Evolutionary conservation across 1,284 basidiomycete species (phyloP).

Genomic region (Tremellales sp.): DNA sequence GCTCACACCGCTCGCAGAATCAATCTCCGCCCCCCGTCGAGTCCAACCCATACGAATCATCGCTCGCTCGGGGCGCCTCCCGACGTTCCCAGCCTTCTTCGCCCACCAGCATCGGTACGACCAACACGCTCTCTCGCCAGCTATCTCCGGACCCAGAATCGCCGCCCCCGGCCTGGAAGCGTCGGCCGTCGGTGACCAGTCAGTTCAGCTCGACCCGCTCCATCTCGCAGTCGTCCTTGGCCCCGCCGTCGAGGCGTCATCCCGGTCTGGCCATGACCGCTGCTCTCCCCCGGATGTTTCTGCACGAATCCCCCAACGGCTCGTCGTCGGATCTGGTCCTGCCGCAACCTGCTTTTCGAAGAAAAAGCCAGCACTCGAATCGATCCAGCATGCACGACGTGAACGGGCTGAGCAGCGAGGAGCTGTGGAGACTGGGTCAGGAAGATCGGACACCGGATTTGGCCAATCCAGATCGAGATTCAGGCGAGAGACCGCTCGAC

Average conservation of each 20-base stretch:
- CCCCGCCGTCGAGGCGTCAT: slow-evolving; percentile 15
- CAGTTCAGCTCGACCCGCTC: background rate
- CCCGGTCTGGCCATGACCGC: slow-evolving; percentile 17
- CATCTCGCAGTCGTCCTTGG: slow-evolving; percentile 1
- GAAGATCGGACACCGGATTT: slow-evolving; percentile 37
- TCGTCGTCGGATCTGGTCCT: slow-evolving; percentile 21
- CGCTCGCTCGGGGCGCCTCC: slow-evolving; percentile 15
- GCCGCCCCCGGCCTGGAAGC: slow-evolving; percentile 44
- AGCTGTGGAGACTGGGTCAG: slow-evolving; percentile 38
- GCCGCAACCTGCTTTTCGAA: slow-evolving; percentile 33
- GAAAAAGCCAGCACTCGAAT: slow-evolving; percentile 22
- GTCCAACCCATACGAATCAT: slow-evolving; percentile 28
- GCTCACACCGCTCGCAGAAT: slow-evolving; percentile 7
- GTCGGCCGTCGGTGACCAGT: slow-evolving; percentile 24
- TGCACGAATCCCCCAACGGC: slow-evolving; percentile 26
- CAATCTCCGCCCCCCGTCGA: slow-evolving; percentile 35
- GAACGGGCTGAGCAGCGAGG: slow-evolving; percentile 37
- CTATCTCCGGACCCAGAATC: slow-evolving; percentile 40
- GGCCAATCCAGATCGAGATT: slow-evolving; percentile 41
- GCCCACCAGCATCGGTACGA: slow-evolving; percentile 16
- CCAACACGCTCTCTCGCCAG: slow-evolving; percentile 31
- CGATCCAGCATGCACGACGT: slow-evolving; percentile 35
- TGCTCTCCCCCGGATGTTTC: slow-evolving; percentile 8
- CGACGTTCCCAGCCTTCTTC: slow-evolving; percentile 13
- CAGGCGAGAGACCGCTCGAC: slow-evolving; percentile 44